A percentile compares a stretch with the other conserved stretches of the same genome.
These are phyloP conservation scores for Thraustochytrium sp. DNA, from an alignment of 352 stramenopile genomes.

Conservation along the genomic window DNA sequence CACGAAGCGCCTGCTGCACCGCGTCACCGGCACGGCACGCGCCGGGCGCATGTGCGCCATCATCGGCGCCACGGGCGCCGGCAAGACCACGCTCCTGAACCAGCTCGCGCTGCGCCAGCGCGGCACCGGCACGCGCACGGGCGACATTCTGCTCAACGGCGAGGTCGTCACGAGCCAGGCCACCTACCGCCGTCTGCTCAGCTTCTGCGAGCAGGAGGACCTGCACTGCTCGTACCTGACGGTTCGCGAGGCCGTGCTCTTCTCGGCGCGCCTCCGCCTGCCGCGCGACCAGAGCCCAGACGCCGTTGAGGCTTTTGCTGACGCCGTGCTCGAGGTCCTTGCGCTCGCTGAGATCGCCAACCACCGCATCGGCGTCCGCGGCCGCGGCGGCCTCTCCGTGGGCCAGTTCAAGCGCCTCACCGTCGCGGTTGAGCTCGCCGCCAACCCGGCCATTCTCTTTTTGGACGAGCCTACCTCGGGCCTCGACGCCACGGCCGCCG, in stretches of 20 bases:
- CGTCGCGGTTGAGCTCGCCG: slow-evolving; percentile 61
- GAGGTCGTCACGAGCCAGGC: slow-evolving; percentile 68
- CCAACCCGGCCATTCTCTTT: slow-evolving; percentile 60
- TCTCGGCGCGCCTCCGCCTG: slow-evolving; percentile 76
- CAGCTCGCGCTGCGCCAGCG: slow-evolving; percentile 84
- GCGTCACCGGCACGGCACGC: slow-evolving; percentile 57
- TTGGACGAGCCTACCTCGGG: slow-evolving; percentile 65
- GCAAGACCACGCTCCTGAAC: slow-evolving; percentile 88
- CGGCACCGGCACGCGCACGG: slow-evolving; percentile 60
- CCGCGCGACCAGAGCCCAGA: slow-evolving; percentile 53
- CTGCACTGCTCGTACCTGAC: slow-evolving; percentile 69
- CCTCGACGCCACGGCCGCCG: slow-evolving; percentile 58
- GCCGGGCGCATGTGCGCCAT: slow-evolving; percentile 63
- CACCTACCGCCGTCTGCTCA: slow-evolving; percentile 74
- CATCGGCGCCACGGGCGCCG: slow-evolving; percentile 66
- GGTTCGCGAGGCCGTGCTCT: slow-evolving; percentile 77
- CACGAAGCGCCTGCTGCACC: slow-evolving; percentile 56
- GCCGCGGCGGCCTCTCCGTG: neutral
- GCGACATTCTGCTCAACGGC: slow-evolving; percentile 61
- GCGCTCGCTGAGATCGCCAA: neutral
- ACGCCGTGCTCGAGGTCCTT: slow-evolving; percentile 46
- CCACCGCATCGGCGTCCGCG: neutral
- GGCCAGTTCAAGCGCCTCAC: neutral
- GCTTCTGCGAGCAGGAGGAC: slow-evolving; percentile 85
- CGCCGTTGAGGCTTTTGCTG: slow-evolving; percentile 57